Base-by-base conservation (phyloP, 306 rosid species). In the Quercus bicolor region DNA sequence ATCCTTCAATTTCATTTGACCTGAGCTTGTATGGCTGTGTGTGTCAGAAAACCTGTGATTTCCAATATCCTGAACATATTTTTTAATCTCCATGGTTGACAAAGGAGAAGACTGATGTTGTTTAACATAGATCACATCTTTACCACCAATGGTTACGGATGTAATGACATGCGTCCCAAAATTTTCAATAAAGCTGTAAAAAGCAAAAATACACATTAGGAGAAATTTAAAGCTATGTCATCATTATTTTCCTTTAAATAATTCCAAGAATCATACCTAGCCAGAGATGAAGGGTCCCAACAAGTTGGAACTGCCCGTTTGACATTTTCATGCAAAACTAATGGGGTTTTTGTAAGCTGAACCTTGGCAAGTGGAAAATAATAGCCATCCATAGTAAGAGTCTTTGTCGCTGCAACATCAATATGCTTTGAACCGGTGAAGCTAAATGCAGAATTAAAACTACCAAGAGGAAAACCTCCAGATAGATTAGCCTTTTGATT, bases 131-230 rank as follows among this genome's bases (percentile, higher is more conserved):
- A 93, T 90, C 68, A 91, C 89, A 86, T 93, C 98, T 84, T 93
- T 90, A 62, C 98, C 97, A 26, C 98, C 97, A 78, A 93, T 91
- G 21, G 98, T 93, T 79, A 93, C 79, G 33, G 98, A 93, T 43
- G 88, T 86, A 70, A 93, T 90, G 10, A 93, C 86, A 84, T 93
- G 97, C 2, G 98, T 93, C 81, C 98, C 98, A 79, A 88, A 93
- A 77, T 81, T 91, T 79, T 93, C 97, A 56, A 93, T 91, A 73
- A 93, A 93, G 95, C 98, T 93, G 88, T 76, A 80, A 76, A 56
- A 77, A 85, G 73, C 56, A 77, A 26, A 66, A 83, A 51, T 28
- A 68, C 45, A 65, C 33, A 75, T 85, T 75, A 91, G 80, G 70
- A 10, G 75, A 23, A 45, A 52, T 57, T 77, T 33, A 24, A 66